phyloP scores from a whole-genome alignment of 2,329 filamentous ascomycete species.

The Beauveria sp. region DNA sequence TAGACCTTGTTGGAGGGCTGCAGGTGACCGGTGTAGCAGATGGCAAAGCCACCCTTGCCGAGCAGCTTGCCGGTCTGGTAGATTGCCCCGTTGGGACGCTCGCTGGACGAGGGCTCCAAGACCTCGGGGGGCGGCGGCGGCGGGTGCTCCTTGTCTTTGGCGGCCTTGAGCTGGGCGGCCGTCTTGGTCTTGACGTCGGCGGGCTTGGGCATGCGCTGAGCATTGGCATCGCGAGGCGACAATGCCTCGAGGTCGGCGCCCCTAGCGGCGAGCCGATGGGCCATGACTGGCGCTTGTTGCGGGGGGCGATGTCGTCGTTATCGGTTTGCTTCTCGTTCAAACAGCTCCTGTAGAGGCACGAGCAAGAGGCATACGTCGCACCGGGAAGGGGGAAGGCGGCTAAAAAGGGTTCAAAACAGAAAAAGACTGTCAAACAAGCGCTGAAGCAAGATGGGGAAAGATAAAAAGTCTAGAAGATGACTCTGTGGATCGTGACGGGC shows the following conservation, averaged over 20 bases:
- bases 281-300: conserved; percentile 26
- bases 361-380: background rate
- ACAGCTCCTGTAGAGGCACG: background rate
- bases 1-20: conserved; percentile 59
- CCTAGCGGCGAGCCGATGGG: conserved; percentile 41
- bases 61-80: conserved; percentile 69
- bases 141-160: conserved; percentile 59
- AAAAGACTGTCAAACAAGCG: conserved; percentile 1
- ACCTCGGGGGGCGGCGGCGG: conserved; percentile 55
- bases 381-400: background rate
- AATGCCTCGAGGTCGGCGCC: conserved; percentile 54
- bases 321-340: background rate
- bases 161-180: conserved; percentile 44
- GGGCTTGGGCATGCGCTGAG: conserved; percentile 42
- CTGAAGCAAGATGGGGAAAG: conserved; percentile 6
- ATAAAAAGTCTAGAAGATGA: conserved; percentile 11
- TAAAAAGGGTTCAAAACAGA: background rate
- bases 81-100: conserved; percentile 60
- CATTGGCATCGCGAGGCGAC: conserved; percentile 58
- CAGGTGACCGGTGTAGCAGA: conserved; percentile 67
- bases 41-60: conserved; percentile 75
- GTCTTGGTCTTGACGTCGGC: conserved; percentile 45
- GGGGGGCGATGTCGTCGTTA: background rate
- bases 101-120: conserved; percentile 55
- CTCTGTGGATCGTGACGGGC: conserved; percentile 1